A percentile compares a stretch with the other conserved stretches of the same genome.
These are phyloP conservation scores for Penicillium coprophilum DNA, from an alignment of 495 filamentous ascomycete genomes.

Conservation along the genomic window DNA sequence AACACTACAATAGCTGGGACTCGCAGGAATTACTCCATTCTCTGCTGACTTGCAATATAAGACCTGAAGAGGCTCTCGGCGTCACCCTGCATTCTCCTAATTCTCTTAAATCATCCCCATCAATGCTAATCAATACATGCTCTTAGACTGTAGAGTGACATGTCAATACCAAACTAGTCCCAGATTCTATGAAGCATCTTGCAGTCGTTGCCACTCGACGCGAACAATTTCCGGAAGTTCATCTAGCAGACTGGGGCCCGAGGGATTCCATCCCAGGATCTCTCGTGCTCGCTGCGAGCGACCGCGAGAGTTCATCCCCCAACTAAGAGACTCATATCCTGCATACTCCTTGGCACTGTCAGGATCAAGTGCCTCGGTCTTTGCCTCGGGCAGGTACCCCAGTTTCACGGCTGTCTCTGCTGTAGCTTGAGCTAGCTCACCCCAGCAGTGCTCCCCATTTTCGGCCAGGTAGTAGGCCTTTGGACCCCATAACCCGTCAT, in stretches of 20 bases:
- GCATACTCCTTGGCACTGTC: constrained; percentile 32
- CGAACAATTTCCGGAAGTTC: constrained; percentile 50
- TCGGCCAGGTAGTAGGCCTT: constrained; percentile 72
- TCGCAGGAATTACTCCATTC: neutral
- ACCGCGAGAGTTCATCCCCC: constrained; percentile 60
- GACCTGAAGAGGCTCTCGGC: neutral
- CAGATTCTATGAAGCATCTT: constrained; percentile 8
- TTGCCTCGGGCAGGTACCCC: constrained; percentile 56
- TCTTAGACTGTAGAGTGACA: neutral
- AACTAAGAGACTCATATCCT: constrained; percentile 41
- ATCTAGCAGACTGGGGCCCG: constrained; percentile 47
- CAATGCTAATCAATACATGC: neutral
- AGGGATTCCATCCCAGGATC: constrained; percentile 61
- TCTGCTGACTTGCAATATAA: constrained; percentile 10
- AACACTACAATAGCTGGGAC: neutral
- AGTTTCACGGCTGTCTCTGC: constrained; percentile 57
- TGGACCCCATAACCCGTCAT: constrained; percentile 63
- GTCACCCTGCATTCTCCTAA: neutral
- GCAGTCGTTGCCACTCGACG: constrained; percentile 20
- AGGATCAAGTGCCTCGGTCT: constrained; percentile 36
- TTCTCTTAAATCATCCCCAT: neutral
- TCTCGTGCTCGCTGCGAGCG: constrained; percentile 56
- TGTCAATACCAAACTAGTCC: neutral
- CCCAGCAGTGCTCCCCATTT: constrained; percentile 68
- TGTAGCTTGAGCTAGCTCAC: constrained; percentile 56